phyloP scores from a whole-genome alignment of 257 asterid species.

The Rhazya stricta region DNA sequence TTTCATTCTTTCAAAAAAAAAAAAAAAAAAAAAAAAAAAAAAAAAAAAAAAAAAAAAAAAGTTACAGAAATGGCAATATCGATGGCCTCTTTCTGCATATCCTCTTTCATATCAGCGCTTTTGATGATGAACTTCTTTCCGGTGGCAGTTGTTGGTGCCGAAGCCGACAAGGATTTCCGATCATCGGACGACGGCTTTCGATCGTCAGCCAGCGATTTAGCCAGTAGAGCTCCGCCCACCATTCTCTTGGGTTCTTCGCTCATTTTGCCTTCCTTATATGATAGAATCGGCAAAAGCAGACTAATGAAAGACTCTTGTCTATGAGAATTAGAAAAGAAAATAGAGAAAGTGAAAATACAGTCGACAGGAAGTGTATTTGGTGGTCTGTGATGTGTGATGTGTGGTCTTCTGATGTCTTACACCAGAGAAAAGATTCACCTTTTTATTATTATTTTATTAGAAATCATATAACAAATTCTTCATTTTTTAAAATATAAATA shows the following conservation, averaged over 20 bases:
- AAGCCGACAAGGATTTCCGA: slow-evolving; percentile 35
- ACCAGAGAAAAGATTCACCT: not conserved
- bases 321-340: not conserved
- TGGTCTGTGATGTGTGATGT: slow-evolving; percentile 1
- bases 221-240: slow-evolving; percentile 49
- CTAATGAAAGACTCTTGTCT: not conserved
- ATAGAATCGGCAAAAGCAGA: slow-evolving; percentile 1
- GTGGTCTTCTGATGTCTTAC: slow-evolving; percentile 18
- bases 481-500: too few relatives aligned
- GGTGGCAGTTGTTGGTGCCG: slow-evolving; percentile 29
- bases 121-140: slow-evolving; percentile 70
- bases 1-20: not conserved
- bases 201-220: slow-evolving; percentile 43
- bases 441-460: not conserved
- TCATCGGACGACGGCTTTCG: slow-evolving; percentile 30
- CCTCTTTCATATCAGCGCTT: slow-evolving; percentile 96
- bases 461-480: not conserved
- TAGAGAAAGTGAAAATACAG: not conserved
- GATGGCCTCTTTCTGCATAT: slow-evolving; percentile 87
- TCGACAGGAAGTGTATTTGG: not conserved
- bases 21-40: not conserved
- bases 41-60: slow-evolving; percentile 13
- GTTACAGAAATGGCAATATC: slow-evolving; percentile 82
- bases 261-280: slow-evolving; percentile 28
- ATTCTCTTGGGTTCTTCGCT: slow-evolving; percentile 65